Evolutionary conservation across 192 early-diverging fungal genomes (phyloP).

Genomic region (Backusella australiensis): DNA sequence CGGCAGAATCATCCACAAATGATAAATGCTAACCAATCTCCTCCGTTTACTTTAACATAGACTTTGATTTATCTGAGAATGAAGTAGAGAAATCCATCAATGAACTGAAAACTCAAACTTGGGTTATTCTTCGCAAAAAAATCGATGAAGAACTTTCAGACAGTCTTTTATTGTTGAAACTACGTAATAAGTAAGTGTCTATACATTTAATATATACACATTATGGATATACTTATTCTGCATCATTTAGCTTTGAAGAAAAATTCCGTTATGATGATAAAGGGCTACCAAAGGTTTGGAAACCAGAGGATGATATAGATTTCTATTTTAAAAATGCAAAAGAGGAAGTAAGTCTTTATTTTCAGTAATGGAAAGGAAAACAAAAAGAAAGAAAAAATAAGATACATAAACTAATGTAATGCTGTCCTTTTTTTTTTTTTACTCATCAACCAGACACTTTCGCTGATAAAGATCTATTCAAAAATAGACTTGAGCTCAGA

Average conservation of each 20-base stretch:
- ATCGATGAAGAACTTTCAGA: slow-evolving; percentile 83
- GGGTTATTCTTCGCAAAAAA: slow-evolving; percentile 70
- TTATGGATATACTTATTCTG: not conserved
- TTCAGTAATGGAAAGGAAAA: not conserved
- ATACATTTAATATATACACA: not conserved
- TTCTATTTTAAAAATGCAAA: slow-evolving; percentile 74
- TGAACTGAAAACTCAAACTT: slow-evolving; percentile 63
- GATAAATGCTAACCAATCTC: not conserved
- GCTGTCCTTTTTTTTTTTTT: not conserved
- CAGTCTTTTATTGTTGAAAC: slow-evolving; percentile 75
- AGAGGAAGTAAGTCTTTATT: slow-evolving; percentile 37
- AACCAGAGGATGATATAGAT: slow-evolving; percentile 94
- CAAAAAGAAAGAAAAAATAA: not conserved
- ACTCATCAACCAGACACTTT: slow-evolving; percentile 26
- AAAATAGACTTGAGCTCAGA: slow-evolving; percentile 64
- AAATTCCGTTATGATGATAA: slow-evolving; percentile 93
- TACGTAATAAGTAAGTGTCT: slow-evolving; percentile 50
- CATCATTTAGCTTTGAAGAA: slow-evolving; percentile 69
- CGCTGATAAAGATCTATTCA: slow-evolving; percentile 74
- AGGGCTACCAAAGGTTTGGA: slow-evolving; percentile 94
- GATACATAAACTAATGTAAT: not conserved
- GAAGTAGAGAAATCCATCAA: slow-evolving; percentile 53
- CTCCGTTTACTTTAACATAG: not conserved
- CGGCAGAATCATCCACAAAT: not conserved
- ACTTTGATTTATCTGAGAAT: slow-evolving; percentile 48